A percentile compares a stretch with the other conserved stretches of the same genome.
Evolutionary conservation across 495 filamentous ascomycete genomes (phyloP).

Genomic region (Podospora comata): DNA sequence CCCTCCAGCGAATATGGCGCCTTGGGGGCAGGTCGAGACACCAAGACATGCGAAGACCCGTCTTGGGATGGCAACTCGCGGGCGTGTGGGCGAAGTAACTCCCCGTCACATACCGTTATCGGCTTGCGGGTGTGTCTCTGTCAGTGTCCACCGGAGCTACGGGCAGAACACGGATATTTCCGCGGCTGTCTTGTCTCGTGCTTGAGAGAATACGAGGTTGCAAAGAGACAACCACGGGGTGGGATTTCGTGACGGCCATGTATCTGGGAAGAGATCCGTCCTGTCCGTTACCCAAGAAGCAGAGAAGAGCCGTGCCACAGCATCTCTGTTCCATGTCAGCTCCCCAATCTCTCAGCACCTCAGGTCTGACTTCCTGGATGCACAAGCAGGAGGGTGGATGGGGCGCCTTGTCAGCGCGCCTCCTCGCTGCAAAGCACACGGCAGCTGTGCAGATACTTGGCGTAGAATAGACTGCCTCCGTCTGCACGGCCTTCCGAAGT

Average conservation of each 20-base stretch:
- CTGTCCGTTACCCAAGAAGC: constrained; percentile 1
- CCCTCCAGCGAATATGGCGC: not conserved
- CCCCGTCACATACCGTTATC: constrained; percentile 6
- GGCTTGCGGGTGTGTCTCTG: not conserved
- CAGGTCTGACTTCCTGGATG: constrained; percentile 11
- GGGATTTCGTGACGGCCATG: not conserved
- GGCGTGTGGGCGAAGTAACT: not conserved
- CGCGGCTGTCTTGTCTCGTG: constrained; percentile 3
- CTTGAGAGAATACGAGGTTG: constrained; percentile 8
- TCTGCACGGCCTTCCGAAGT: constrained; percentile 1
- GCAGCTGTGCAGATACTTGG: constrained; percentile 4
- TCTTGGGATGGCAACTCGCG: constrained; percentile 8
- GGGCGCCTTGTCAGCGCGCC: constrained; percentile 4
- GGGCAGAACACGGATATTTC: not conserved
- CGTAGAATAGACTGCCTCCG: constrained; percentile 2
- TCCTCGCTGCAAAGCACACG: not conserved
- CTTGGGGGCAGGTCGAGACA: not conserved
- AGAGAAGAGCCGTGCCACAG: constrained; percentile 5
- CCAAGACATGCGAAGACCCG: constrained; percentile 6
- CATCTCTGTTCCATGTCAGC: constrained; percentile 11
- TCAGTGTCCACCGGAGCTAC: not conserved
- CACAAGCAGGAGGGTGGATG: constrained; percentile 6
- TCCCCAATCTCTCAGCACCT: constrained; percentile 3
- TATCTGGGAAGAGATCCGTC: constrained; percentile 1
- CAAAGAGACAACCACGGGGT: not conserved